Base-by-base conservation (phyloP, 202 grass and related monocot genomes). In the Panicum hallii region DNA sequence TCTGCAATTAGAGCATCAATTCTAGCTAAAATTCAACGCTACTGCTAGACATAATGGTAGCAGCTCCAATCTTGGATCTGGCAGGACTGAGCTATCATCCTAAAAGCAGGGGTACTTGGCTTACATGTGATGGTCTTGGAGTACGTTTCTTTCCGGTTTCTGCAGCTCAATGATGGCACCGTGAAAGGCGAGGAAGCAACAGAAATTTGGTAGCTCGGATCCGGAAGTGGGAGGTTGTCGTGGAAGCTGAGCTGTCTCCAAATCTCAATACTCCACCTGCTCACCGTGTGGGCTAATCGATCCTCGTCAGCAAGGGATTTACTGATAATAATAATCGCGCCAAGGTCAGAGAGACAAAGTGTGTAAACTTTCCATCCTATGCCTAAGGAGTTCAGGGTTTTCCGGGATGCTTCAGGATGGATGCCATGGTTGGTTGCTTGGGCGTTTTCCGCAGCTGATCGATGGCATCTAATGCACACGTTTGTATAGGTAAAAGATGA, bases 221-320 rank as follows among this genome's bases (percentile, higher is more conserved):
- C 47, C 67, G 26, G 47, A 55, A 66, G 56, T 83, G 80, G 56
- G 56, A 72, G 38, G 73, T 71, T 70, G 65, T 66, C 26, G 45
- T 78, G 78, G 82, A 81, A 56, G 83, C 88, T 71, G 88, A 78
- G 79, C 88, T 90, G 83, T 74, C 77, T 77, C 79, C 16, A 58
- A 49, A 75, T 52, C 70, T 58, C 30, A 22, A 50, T 43, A 81
- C 32, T 44, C 13, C 43, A 77, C 53, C 76, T 54, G 32, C 54
- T 76, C 5, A 78, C 78, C 74, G 45, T 36, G 54, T 77, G 63
- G 63, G 56, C 83, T 52, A 69, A 74, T 79, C 40, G 49, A 50
- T 50, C 82, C 79, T 74, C 49, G 55, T 83, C 68, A 38, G 64
- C 44, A 87, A 82, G n/a, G 70, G 82, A 45, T 47, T 69, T 20